Percentiles rank a stretch among this genome's conserved stretches.
Conservation (phyloP, 176 grass and related monocot species). For the barley (Hordeum vulgare) region DNA sequence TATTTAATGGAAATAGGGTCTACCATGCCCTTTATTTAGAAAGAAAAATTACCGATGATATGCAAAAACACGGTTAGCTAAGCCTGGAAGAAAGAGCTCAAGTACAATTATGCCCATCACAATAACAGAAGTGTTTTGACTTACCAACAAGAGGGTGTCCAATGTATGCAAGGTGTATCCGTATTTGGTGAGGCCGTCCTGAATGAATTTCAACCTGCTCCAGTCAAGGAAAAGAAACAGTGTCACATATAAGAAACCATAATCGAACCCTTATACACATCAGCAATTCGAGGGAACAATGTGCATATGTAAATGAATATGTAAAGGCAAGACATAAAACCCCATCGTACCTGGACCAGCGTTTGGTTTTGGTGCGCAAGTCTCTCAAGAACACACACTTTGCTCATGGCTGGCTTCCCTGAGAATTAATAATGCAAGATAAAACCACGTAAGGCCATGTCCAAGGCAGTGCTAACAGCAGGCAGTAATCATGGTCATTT, state of each 20-base stretch:
- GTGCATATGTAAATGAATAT: not conserved
- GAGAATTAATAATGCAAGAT: constrained; percentile 9
- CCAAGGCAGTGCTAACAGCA: not conserved
- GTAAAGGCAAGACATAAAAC: not conserved
- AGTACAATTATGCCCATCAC: not conserved
- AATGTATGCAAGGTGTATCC: constrained; percentile 75
- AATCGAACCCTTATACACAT: not conserved
- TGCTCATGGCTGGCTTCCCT: constrained; percentile 89
- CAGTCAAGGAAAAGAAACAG: constrained; percentile 12
- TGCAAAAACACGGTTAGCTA: not conserved
- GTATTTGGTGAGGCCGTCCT: constrained; percentile 82
- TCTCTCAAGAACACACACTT: constrained; percentile 75
- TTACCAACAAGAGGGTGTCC: constrained; percentile 86
- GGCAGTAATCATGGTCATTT: not conserved
- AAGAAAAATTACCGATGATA: not conserved
- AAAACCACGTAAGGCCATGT: not conserved
- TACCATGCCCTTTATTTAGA: not conserved
- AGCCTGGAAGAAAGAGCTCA: not conserved
- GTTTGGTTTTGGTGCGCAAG: constrained; percentile 54
- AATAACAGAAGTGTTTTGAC: not conserved
- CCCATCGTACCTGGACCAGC: constrained; percentile 51
- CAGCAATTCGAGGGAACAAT: not conserved
- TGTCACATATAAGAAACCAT: not conserved
- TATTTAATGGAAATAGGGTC: not conserved
- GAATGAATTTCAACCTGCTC: constrained; percentile 85